These are phyloP conservation scores for Aspergillus candidus DNA, from an alignment of 2,329 filamentous ascomycete genomes.

Conservation along the genomic window DNA sequence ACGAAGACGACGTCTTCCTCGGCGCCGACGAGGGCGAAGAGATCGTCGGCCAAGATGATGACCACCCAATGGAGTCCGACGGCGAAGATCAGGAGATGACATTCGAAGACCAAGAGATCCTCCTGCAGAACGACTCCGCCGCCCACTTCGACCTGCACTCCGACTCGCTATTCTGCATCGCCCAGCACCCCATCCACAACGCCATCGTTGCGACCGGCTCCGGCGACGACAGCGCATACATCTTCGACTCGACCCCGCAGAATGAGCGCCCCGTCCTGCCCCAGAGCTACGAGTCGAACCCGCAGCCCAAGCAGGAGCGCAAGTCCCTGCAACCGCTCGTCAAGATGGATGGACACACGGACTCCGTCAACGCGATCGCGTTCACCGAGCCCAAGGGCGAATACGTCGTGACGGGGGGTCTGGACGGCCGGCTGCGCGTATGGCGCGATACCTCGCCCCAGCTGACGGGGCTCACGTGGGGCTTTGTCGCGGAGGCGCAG, in stretches of 20 bases:
- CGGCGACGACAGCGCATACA: slow-evolving; percentile 76
- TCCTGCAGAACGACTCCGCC: slow-evolving; percentile 82
- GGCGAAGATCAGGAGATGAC: slow-evolving; percentile 51
- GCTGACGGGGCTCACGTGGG: slow-evolving; percentile 50
- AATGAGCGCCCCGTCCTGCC: slow-evolving; percentile 62
- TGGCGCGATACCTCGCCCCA: slow-evolving; percentile 52
- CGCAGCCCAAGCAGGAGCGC: slow-evolving; percentile 52
- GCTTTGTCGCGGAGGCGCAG: slow-evolving; percentile 68
- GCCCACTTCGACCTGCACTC: slow-evolving; percentile 88
- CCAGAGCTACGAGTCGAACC: slow-evolving; percentile 64
- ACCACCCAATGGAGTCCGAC: slow-evolving; percentile 76
- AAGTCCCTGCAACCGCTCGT: slow-evolving; percentile 60
- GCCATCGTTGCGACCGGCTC: slow-evolving; percentile 83
- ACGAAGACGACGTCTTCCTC: slow-evolving; percentile 63
- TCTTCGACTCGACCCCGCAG: slow-evolving; percentile 68
- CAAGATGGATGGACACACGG: slow-evolving; percentile 80
- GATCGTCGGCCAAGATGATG: slow-evolving; percentile 60
- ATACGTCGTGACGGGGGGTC: slow-evolving; percentile 75
- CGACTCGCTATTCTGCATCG: slow-evolving; percentile 91
- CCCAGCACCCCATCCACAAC: slow-evolving; percentile 76
- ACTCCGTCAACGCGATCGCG: slow-evolving; percentile 78
- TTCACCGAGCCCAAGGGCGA: slow-evolving; percentile 82
- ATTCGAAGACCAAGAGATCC: slow-evolving; percentile 57
- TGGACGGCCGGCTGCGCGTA: slow-evolving; percentile 75
- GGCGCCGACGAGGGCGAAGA: slow-evolving; percentile 72